Evolutionary conservation across 441 rosid species (phyloP).

Genomic region (Metrosideros polymorpha): DNA sequence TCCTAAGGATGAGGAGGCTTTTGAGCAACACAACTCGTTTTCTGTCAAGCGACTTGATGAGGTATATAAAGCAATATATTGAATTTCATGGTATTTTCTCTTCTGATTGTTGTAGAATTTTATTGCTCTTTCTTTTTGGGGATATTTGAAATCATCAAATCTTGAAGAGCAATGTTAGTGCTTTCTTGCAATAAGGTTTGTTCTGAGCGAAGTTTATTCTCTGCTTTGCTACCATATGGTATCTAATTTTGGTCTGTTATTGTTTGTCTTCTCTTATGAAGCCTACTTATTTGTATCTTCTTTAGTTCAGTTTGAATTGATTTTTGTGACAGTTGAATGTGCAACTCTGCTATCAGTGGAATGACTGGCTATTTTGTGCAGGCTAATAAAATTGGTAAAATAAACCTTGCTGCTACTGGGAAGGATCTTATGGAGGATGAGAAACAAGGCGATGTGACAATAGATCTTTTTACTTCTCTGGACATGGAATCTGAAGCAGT

Average conservation of each 20-base stretch:
- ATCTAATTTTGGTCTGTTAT: not conserved
- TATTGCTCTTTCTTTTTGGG: not conserved
- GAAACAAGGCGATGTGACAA: conserved; percentile 91
- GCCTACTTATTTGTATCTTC: not conserved
- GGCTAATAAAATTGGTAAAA: conserved; percentile 99
- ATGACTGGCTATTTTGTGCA: conserved; percentile 17
- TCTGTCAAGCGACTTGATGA: conserved; percentile 86
- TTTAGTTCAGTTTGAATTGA: not conserved
- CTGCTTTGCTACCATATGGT: not conserved
- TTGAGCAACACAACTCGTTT: conserved; percentile 69
- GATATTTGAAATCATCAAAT: not conserved
- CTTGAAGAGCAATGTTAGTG: not conserved
- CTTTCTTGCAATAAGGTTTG: not conserved
- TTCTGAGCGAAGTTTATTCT: not conserved
- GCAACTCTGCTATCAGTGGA: not conserved
- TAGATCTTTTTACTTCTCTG: conserved; percentile 87
- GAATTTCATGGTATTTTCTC: not conserved
- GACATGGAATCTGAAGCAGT: conserved; percentile 98
- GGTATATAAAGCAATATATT: conserved; percentile 29
- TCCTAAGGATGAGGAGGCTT: conserved; percentile 86
- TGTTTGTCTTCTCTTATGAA: not conserved
- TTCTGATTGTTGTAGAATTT: not conserved
- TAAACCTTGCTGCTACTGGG: conserved; percentile 99
- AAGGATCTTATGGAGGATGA: conserved; percentile 99
- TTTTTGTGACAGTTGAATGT: not conserved